Conservation (phyloP, 164 flowering plant species). For the Liquidambar formosana region DNA sequence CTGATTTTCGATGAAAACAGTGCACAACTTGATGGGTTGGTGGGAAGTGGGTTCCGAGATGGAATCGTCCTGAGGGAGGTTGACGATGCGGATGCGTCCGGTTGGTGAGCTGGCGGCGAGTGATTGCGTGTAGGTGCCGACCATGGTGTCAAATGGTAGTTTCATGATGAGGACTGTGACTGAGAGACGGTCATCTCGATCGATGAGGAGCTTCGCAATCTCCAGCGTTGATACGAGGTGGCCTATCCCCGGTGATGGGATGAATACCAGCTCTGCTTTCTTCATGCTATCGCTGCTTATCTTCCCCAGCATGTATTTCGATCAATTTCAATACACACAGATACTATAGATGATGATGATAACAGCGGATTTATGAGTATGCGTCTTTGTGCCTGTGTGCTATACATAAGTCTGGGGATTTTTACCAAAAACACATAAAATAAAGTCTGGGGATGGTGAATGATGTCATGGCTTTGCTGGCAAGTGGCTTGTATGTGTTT, state of each 20-base stretch:
- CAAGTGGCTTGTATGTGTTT: no score
- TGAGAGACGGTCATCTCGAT: slow-evolving; percentile 25
- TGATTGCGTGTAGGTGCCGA: not conserved
- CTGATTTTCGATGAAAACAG: slow-evolving; percentile 9
- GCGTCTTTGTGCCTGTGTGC: no score
- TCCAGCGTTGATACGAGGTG: slow-evolving; percentile 22
- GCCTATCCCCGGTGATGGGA: slow-evolving; percentile 27
- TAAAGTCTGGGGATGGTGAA: no score
- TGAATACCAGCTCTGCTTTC: slow-evolving; percentile 20
- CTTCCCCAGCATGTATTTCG: no score
- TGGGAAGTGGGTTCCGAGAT: not conserved
- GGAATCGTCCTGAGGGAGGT: slow-evolving; percentile 4
- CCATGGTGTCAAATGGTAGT: slow-evolving; percentile 8
- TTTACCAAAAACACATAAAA: no score
- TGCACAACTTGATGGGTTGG: not conserved
- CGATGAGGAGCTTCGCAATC: slow-evolving; percentile 22
- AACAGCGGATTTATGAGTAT: no score
- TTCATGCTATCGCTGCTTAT: no score
- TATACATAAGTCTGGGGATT: no score
- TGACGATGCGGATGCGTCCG: slow-evolving; percentile 1
- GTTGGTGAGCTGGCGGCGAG: slow-evolving; percentile 4
- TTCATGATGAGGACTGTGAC: slow-evolving; percentile 33
- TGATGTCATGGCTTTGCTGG: no score
- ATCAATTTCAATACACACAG: no score
- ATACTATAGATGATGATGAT: no score